Conservation (phyloP, 139 green algal genomes). For the Choricystis sp. region DNA sequence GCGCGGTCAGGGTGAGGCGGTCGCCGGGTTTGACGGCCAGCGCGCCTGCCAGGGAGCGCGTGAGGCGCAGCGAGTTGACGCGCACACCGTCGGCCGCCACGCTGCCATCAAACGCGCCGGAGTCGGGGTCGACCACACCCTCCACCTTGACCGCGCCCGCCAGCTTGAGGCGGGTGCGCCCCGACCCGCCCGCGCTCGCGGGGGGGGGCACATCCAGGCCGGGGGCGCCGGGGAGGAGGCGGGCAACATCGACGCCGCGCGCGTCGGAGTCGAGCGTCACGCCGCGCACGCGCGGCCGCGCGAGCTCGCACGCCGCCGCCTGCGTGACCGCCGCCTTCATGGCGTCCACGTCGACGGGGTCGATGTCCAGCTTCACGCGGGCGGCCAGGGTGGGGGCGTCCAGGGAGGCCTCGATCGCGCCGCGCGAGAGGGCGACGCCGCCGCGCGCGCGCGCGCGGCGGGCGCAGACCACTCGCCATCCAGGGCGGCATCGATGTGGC, state of each 20-base stretch:
- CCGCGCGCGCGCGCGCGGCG: conserved; percentile 14
- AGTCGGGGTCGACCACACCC: neutral
- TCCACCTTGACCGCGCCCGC: conserved; percentile 13
- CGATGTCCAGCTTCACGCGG: conserved; percentile 17
- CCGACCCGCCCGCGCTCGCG: conserved; percentile 1
- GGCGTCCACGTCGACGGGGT: conserved; percentile 13
- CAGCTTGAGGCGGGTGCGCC: conserved; percentile 23
- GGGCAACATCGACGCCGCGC: conserved; percentile 46
- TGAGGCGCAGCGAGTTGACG: conserved; percentile 50
- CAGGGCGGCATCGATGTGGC: conserved; percentile 44
- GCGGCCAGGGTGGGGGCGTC: conserved; percentile 23
- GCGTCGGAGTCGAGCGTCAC: conserved; percentile 23
- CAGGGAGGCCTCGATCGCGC: conserved; percentile 8
- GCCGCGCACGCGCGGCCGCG: conserved; percentile 20
- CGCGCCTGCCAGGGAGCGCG: conserved; percentile 21
- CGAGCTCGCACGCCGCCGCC: conserved; percentile 22
- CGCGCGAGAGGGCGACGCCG: conserved; percentile 13
- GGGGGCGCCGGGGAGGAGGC: conserved; percentile 20
- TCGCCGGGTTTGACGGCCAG: no score
- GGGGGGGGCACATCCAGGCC: conserved; percentile 3
- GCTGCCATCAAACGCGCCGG: conserved; percentile 20
- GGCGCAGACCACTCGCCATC: conserved; percentile 30
- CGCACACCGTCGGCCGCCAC: conserved; percentile 36
- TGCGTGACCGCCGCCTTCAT: conserved; percentile 30
- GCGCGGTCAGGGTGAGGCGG: conserved; percentile 24